Base-by-base conservation (phyloP, 169 alveolate species). In the Cryptosporidium ryanae region DNA sequence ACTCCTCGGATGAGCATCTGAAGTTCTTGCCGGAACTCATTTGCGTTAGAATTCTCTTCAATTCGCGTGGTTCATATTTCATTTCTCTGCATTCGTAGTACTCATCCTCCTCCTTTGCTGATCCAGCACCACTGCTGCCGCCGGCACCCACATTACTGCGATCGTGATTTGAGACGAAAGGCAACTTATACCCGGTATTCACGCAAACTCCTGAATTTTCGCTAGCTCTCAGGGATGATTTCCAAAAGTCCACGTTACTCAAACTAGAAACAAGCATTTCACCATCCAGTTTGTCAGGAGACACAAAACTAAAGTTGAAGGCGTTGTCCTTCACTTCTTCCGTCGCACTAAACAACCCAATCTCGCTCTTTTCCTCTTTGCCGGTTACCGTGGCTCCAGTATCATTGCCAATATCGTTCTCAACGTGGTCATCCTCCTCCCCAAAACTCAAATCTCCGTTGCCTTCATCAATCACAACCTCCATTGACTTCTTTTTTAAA, bases 51-150 rank as follows among this genome's bases (percentile, higher is more conserved):
- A 23, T 76, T 18, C 52, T 48, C 59, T 76, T 76, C 21, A 76
- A 44, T 17, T 29, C 63, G 29, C 8, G 13, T 13, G 64, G 57
- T 29, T 55, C 68, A 43, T 43, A 76, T 18, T 59, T 59, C 63
- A 61, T 59, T 15, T 76, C 71, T 38, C 71, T 57, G 44, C 87
- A 76, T 31, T 76, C 71, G 32, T 76, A 76, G 21, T 57, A 61
- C 59, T 59, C 76, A 15, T 68, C 66, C 52, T 68, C 83, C 54
- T 68, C 43, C 3, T 23, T 54, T 21, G 63, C 13, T 12, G 23
- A 46, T 10, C 46, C 64, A 43, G 46, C 10, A 23, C 3, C 21
- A 21, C 64, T 29, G 0, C 25, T 13, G 8, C 46, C 3, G 8
- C 3, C 46, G 46, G 3, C 46, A 38, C 8, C 8, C 8, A 1